These are phyloP conservation scores for Saturnispora besseyi DNA, from an alignment of 805 yeast species.

Conservation along the genomic window DNA sequence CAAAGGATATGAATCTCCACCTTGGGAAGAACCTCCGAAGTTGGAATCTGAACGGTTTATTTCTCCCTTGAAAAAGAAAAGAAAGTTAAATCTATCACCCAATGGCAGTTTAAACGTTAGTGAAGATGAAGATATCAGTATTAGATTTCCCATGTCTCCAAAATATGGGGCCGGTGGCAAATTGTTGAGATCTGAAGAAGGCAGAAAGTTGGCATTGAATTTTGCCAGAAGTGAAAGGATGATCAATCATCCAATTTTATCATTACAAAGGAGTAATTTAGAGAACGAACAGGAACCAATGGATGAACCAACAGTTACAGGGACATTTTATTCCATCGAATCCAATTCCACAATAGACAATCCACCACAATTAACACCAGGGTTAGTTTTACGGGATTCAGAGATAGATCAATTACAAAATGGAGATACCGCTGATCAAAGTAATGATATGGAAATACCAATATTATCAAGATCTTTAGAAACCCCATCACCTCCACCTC, in stretches of 20 bases:
- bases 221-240: constrained; percentile 22
- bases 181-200: constrained; percentile 23
- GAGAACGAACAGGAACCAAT: neutral
- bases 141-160: constrained; percentile 41
- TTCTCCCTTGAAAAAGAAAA: constrained; percentile 4
- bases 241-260: constrained; percentile 19
- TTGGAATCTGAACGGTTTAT: constrained; percentile 19
- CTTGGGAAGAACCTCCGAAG: constrained; percentile 27
- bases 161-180: constrained; percentile 34
- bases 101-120: neutral
- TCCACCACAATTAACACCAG: constrained; percentile 9
- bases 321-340: constrained; percentile 7
- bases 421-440: constrained; percentile 1
- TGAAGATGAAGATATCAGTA: constrained; percentile 14
- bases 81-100: constrained; percentile 1
- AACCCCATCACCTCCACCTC: neutral
- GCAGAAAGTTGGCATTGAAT: constrained; percentile 21
- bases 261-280: constrained; percentile 11
- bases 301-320: constrained; percentile 1
- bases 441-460: neutral
- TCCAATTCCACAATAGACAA: constrained; percentile 9
- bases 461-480: neutral
- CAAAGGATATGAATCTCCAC: constrained; percentile 27
- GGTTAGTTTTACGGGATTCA: neutral
- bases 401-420: neutral